A percentile compares a stretch with the other conserved stretches of the same genome.
Conservation (phyloP, 2,329 filamentous ascomycete species). For the Sporothrix sp. region DNA sequence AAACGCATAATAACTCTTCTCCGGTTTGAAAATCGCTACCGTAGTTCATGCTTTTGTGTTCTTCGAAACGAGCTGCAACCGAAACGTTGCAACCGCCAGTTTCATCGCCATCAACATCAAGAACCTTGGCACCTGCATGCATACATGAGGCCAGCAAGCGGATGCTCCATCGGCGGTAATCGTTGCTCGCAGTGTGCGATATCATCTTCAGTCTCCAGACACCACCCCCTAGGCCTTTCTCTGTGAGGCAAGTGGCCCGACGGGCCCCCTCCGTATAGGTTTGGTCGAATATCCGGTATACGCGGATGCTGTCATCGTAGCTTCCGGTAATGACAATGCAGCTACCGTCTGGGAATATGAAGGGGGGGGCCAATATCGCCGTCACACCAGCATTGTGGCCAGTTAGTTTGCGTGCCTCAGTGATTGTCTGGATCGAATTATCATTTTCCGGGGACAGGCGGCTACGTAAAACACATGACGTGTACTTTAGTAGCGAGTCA, state of each 20-base stretch:
- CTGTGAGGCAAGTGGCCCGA: conserved; percentile 45
- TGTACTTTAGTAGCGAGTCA: conserved; percentile 52
- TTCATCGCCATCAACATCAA: conserved; percentile 34
- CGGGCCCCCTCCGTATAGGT: conserved; percentile 31
- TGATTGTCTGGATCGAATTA: conserved; percentile 11
- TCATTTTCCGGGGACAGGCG: background rate
- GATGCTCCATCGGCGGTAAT: conserved; percentile 21
- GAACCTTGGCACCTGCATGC: conserved; percentile 73
- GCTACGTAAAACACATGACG: conserved; percentile 18
- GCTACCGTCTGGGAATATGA: conserved; percentile 31
- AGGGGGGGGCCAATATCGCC: conserved; percentile 62
- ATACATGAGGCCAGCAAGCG: conserved; percentile 81
- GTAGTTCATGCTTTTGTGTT: conserved; percentile 94
- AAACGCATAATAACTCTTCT: conserved; percentile 42
- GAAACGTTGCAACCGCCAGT: conserved; percentile 48
- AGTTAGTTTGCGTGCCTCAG: conserved; percentile 20
- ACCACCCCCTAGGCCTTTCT: conserved; percentile 62
- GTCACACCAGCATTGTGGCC: conserved; percentile 76
- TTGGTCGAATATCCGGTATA: conserved; percentile 45
- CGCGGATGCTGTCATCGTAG: conserved; percentile 76
- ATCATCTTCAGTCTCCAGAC: conserved; percentile 78
- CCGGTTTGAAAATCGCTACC: conserved; percentile 59
- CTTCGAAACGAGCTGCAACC: conserved; percentile 63
- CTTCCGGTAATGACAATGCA: conserved; percentile 71
- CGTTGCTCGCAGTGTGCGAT: conserved; percentile 17